Percentiles rank a stretch among this genome's conserved stretches.
phyloP scores from a whole-genome alignment of 2,329 filamentous ascomycete genomes.

The Aspergillus awamori region DNA sequence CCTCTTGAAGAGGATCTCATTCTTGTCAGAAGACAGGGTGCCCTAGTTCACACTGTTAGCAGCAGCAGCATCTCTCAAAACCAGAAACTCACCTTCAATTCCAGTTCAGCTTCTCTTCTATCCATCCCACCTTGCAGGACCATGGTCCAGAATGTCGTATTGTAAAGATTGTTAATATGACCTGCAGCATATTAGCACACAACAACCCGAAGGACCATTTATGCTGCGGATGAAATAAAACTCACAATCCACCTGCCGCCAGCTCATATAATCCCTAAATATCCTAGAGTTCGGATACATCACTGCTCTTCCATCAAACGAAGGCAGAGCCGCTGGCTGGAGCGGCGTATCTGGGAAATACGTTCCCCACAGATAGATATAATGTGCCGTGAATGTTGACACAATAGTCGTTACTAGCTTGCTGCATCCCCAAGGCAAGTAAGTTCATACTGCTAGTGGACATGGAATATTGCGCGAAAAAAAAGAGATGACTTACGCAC shows the following conservation, averaged over 20 bases:
- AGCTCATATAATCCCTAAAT: slow-evolving; percentile 91
- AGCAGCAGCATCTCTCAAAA: slow-evolving; percentile 22
- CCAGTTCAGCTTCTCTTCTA: slow-evolving; percentile 76
- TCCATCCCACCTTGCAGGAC: slow-evolving; percentile 76
- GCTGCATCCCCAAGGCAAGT: slow-evolving; percentile 48
- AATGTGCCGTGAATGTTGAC: slow-evolving; percentile 91
- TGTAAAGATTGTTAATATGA: slow-evolving; percentile 98
- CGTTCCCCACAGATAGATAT: slow-evolving; percentile 76
- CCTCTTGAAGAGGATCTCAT: slow-evolving; percentile 87
- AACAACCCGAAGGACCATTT: slow-evolving; percentile 11
- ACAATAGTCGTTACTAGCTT: slow-evolving; percentile 91
- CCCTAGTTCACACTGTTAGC: slow-evolving; percentile 56
- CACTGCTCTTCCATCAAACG: slow-evolving; percentile 90
- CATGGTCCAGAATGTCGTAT: slow-evolving; percentile 93
- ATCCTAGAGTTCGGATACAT: slow-evolving; percentile 82
- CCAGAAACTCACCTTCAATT: slow-evolving; percentile 63
- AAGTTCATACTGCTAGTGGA: neutral
- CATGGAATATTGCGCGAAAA: neutral
- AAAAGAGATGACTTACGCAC: slow-evolving; percentile 59
- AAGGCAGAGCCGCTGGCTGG: slow-evolving; percentile 71
- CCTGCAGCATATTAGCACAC: slow-evolving; percentile 52
- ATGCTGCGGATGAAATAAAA: slow-evolving; percentile 13
- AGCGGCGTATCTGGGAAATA: slow-evolving; percentile 75
- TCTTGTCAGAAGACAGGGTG: slow-evolving; percentile 83
- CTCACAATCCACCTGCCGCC: slow-evolving; percentile 94